Base-by-base conservation (phyloP, 257 asterid species). In the Lithospermum erythrorhizon region DNA sequence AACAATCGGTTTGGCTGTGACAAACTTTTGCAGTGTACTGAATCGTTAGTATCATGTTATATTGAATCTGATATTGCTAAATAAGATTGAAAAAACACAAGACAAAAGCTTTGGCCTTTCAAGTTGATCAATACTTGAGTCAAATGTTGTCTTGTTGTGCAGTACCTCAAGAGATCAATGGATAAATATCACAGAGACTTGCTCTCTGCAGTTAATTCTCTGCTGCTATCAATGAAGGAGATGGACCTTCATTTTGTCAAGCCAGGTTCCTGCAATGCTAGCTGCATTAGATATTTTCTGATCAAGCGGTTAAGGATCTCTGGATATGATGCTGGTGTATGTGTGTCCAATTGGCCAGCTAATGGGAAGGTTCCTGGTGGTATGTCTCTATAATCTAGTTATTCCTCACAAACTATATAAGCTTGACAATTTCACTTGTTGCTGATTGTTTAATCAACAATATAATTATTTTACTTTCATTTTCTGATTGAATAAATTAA, bases 321-420 rank as follows among this genome's bases (percentile, higher is more conserved):
- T 66, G 90, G 95, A 18, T 87, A 76, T 64, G 94, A 87, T 80
- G 87, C 95, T 19, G 90, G 85, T 35, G 81, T 87, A 53, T 84
- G 95, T 81, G 71, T 81, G 24, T 73, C 90, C 56, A 77, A 71
- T 73, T 87, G 95, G 95, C 82, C 75, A 35, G 84, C 86, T 65
- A 76, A 69, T 55, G 79, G 72, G 71, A 80, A 77, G 65, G 94
- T 82, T 69, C 95, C 94, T 22, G 94, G 94, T 80, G 95, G 81
- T 68, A 68, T 16, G 27, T 18, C 27, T 29, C 59, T 41, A 14
- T 41, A 3, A 41, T 41, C 49, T 11, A 41, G 13, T 11, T 41
- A 2, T 41, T 41, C 18, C 18, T 41, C 49, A 2, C 49, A 41
- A 41, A 41, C 11, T 14, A 3, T 41, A 41, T 41, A 41, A 41